Conservation (phyloP, 2,329 filamentous ascomycete genomes). For the Bipolaris bicolor region DNA sequence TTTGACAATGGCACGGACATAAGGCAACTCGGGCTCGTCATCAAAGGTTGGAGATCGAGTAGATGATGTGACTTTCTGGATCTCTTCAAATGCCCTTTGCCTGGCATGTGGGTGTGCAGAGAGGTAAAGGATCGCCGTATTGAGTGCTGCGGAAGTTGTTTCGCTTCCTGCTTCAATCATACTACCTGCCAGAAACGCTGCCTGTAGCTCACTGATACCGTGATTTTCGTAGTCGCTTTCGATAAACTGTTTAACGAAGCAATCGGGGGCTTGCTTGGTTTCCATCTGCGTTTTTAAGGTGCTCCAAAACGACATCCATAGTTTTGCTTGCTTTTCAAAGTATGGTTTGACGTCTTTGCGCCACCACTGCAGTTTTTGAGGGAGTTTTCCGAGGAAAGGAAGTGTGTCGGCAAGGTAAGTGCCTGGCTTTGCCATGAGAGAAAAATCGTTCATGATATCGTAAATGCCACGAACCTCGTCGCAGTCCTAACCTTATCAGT, state of each 20-base stretch:
- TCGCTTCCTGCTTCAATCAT: constrained; percentile 51
- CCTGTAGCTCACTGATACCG: constrained; percentile 45
- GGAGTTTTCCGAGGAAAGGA: constrained; percentile 37
- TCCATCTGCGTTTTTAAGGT: constrained; percentile 41
- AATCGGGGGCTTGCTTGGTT: constrained; percentile 42
- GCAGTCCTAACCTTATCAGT: constrained; percentile 29
- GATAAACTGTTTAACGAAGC: constrained; percentile 46
- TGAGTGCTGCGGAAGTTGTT: constrained; percentile 48
- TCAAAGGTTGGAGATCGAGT: constrained; percentile 44
- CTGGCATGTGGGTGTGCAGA: constrained; percentile 30
- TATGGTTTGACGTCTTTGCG: constrained; percentile 33
- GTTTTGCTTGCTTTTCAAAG: constrained; percentile 41
- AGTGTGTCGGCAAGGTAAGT: constrained; percentile 42
- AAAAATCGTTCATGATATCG: constrained; percentile 46
- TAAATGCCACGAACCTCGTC: constrained; percentile 43
- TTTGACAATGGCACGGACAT: constrained; percentile 46
- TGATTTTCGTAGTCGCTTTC: constrained; percentile 48
- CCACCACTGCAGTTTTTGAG: constrained; percentile 41
- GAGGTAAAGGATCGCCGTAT: constrained; percentile 41
- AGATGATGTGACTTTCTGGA: constrained; percentile 23
- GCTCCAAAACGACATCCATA: constrained; percentile 43
- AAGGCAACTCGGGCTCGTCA: constrained; percentile 54
- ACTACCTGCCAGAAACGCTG: constrained; percentile 44
- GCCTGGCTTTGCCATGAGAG: constrained; percentile 35
- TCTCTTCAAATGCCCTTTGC: constrained; percentile 32